Percentiles rank a stretch among this genome's conserved stretches.
Conservation (phyloP, 345 rosid species). For the Cochlearia excelsa region DNA sequence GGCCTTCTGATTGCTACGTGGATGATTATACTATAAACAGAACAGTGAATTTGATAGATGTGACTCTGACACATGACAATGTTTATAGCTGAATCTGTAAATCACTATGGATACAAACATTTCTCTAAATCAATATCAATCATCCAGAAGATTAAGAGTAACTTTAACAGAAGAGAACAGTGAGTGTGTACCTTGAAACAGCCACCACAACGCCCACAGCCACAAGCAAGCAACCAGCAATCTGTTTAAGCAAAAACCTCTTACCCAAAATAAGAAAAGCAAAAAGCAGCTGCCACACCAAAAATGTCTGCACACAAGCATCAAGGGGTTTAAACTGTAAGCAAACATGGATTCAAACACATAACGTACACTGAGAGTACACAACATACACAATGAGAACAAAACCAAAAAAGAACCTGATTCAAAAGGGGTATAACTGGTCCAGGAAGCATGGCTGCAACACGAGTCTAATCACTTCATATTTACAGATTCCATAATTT, state of each 20-base stretch:
- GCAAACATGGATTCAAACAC: neutral
- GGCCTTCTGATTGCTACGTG: constrained; percentile 8
- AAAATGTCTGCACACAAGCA: constrained; percentile 55
- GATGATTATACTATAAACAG: neutral
- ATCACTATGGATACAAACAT: too few species aligned
- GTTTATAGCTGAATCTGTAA: neutral
- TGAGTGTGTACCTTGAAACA: constrained; percentile 55
- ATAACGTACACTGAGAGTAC: neutral
- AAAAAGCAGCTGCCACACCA: constrained; percentile 81
- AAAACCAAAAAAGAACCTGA: constrained; percentile 53
- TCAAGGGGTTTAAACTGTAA: neutral
- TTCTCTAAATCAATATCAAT: too few species aligned
- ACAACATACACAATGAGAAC: neutral
- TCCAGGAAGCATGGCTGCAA: constrained; percentile 86
- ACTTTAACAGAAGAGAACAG: neutral
- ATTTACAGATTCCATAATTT: neutral
- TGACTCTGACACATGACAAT: neutral
- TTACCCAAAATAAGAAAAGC: constrained; percentile 59
- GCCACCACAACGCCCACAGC: constrained; percentile 74
- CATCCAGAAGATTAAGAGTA: too few species aligned
- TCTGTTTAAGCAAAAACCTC: constrained; percentile 59
- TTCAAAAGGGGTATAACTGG: constrained; percentile 77
- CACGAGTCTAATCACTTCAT: constrained; percentile 26
- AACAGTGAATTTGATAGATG: neutral
- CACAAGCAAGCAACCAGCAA: constrained; percentile 73